phyloP scores from a whole-genome alignment of 2,329 filamentous ascomycete species.

The Ceratocystis cubensis region DNA sequence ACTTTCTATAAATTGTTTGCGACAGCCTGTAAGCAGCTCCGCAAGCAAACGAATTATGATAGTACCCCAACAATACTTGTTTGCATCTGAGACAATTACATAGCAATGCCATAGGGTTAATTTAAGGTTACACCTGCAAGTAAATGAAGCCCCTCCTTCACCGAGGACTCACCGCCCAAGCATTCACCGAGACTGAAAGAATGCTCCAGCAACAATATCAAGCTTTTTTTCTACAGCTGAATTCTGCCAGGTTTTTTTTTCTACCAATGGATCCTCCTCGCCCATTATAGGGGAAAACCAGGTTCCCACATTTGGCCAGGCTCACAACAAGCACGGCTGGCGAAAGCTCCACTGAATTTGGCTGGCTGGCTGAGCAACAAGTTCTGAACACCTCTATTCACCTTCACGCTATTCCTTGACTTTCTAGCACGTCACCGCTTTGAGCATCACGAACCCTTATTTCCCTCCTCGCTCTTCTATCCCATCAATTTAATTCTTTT shows the following conservation, averaged over 20 bases:
- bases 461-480: slow-evolving; percentile 4
- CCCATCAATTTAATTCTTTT: slow-evolving; percentile 13
- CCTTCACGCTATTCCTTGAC: slow-evolving; percentile 14
- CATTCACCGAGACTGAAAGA: slow-evolving; percentile 11
- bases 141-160: slow-evolving; percentile 5
- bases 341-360: slow-evolving; percentile 14
- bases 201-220: slow-evolving; percentile 16
- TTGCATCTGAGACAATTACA: no score
- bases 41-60: no score
- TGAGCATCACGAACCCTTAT: slow-evolving; percentile 14
- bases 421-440: slow-evolving; percentile 20
- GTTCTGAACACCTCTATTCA: slow-evolving; percentile 18
- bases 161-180: slow-evolving; percentile 2
- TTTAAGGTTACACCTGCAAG: neutral
- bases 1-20: neutral
- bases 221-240: slow-evolving; percentile 3
- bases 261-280: neutral
- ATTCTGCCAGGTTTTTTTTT: slow-evolving; percentile 19
- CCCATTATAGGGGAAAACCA: neutral
- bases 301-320: slow-evolving; percentile 11
- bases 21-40: no score
- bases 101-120: neutral
- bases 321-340: neutral
- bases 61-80: no score
- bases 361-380: slow-evolving; percentile 8